Percentiles rank a stretch among this genome's conserved stretches.
Conservation (phyloP, 257 asterid species). For the Gynochthodes officinalis region DNA sequence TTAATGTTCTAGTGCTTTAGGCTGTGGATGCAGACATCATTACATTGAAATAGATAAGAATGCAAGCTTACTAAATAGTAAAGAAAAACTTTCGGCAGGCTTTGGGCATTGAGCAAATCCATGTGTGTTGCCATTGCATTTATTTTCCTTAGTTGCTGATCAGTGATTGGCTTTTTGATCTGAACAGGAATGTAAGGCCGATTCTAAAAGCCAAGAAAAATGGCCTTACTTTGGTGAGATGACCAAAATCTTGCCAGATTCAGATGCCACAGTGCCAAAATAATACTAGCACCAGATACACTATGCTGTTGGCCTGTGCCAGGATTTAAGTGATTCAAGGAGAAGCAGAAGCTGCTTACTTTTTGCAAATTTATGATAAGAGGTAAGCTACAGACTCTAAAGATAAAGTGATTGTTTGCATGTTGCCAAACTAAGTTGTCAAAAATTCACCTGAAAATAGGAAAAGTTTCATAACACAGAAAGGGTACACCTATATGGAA, state of each 20-base stretch:
- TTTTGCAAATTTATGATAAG: not conserved
- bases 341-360: constrained; percentile 6
- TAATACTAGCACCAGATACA: not conserved
- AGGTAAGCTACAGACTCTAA: constrained; percentile 3
- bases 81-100: not conserved
- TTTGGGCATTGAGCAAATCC: constrained; percentile 1
- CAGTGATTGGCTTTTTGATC: not conserved
- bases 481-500: not conserved
- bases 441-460: not conserved
- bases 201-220: constrained; percentile 9
- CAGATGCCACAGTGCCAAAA: constrained; percentile 6
- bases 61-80: not conserved
- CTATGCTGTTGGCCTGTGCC: not conserved
- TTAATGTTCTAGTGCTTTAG: not conserved
- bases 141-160: not conserved
- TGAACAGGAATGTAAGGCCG: constrained; percentile 22
- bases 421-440: not conserved
- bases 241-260: constrained; percentile 14
- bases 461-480: not conserved
- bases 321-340: not conserved
- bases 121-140: not conserved
- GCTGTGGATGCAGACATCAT: not conserved
- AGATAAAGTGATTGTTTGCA: not conserved
- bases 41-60: not conserved
- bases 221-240: constrained; percentile 26